Evolutionary conservation across 78 protist genomes (phyloP).

Genomic region (Monosiga brevicollis): DNA sequence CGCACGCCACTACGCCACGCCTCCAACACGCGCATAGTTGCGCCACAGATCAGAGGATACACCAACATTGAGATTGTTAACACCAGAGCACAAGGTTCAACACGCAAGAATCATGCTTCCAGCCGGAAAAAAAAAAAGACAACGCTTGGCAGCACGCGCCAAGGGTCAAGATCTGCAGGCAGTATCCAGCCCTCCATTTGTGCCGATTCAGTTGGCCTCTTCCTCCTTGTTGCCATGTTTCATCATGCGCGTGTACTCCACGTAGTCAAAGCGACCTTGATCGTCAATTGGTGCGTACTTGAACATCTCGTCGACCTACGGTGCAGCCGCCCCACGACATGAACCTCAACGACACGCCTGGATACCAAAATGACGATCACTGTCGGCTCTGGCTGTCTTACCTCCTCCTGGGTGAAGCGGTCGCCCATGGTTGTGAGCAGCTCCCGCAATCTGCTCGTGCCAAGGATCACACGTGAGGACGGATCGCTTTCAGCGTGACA

Average conservation of each 20-base stretch:
- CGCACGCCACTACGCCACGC: no score
- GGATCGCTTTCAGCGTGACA: neutral
- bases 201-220: no score
- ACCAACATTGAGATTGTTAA: no score
- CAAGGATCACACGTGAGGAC: neutral
- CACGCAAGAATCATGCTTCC: no score
- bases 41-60: no score
- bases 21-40: no score
- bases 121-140: no score
- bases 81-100: no score
- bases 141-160: no score
- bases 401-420: slow-evolving; percentile 37
- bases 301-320: neutral
- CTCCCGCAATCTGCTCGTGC: neutral
- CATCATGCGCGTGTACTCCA: neutral
- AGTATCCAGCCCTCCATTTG: no score
- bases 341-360: neutral
- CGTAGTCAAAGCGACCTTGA: neutral
- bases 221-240: slow-evolving; percentile 4
- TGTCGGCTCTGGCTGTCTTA: neutral
- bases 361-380: neutral
- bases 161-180: no score
- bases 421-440: slow-evolving; percentile 32
- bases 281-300: neutral
- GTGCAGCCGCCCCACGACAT: neutral